A percentile compares a stretch with the other conserved stretches of the same genome.
Conservation (phyloP, 805 yeast genomes). For the Alloascoidea africana region DNA sequence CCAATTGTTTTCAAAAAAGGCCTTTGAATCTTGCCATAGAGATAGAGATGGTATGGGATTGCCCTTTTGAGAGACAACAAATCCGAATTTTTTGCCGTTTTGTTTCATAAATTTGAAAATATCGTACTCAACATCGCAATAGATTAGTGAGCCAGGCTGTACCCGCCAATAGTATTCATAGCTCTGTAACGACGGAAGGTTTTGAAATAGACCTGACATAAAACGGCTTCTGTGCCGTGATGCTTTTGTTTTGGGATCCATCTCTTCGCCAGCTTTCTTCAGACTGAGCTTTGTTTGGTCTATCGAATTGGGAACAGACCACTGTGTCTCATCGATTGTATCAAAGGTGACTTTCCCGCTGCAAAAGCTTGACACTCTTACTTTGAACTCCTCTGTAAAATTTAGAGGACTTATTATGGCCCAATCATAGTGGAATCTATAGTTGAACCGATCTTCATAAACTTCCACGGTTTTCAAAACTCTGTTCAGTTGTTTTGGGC, state of each 20-base stretch:
- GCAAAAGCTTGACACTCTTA: background rate
- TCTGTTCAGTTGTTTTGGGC: too few relatives aligned
- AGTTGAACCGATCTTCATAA: constrained; percentile 49
- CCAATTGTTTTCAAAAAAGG: constrained; percentile 36
- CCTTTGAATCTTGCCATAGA: constrained; percentile 56
- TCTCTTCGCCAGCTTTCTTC: background rate
- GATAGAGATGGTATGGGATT: constrained; percentile 58
- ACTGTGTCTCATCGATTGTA: background rate
- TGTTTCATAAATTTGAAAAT: constrained; percentile 67
- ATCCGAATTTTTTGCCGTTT: constrained; percentile 58
- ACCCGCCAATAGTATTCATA: constrained; percentile 92
- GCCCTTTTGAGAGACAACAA: constrained; percentile 68
- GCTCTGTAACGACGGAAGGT: constrained; percentile 55
- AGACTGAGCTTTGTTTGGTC: background rate
- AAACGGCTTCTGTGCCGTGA: constrained; percentile 85
- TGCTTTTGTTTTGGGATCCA: constrained; percentile 10
- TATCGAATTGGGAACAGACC: background rate
- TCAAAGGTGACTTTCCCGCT: background rate
- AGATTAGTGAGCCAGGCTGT: constrained; percentile 71
- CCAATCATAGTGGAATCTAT: constrained; percentile 54
- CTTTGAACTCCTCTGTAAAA: constrained; percentile 40
- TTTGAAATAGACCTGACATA: constrained; percentile 81
- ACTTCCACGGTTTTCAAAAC: constrained; percentile 33
- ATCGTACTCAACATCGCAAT: constrained; percentile 50
- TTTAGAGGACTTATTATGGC: constrained; percentile 55